These are phyloP conservation scores for Pseudodiploospora longispora DNA, from an alignment of 2,329 filamentous ascomycete genomes.

Conservation along the genomic window DNA sequence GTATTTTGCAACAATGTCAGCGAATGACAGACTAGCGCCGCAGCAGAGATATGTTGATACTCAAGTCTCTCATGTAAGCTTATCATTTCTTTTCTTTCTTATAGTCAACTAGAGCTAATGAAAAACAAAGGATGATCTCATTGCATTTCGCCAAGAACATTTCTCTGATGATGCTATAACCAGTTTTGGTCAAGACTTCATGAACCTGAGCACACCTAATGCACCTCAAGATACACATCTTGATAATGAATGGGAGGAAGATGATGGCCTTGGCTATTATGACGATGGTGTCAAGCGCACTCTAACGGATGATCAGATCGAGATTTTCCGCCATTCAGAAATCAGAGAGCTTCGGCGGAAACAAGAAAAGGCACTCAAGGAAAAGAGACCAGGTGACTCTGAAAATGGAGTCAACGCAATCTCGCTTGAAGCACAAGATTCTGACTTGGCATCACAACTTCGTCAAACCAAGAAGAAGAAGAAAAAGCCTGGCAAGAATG, in stretches of 20 bases:
- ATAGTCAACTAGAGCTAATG: neutral
- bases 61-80: slow-evolving; percentile 19
- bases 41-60: slow-evolving; percentile 12
- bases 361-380: slow-evolving; percentile 23
- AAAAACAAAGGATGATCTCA: slow-evolving; percentile 47
- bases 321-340: slow-evolving; percentile 85
- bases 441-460: slow-evolving; percentile 9
- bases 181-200: slow-evolving; percentile 40
- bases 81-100: neutral
- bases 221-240: slow-evolving; percentile 16
- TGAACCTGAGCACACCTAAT: slow-evolving; percentile 24
- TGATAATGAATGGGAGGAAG: slow-evolving; percentile 38
- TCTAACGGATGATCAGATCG: slow-evolving; percentile 83
- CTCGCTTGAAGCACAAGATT: neutral
- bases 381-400: slow-evolving; percentile 2
- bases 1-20: slow-evolving; percentile 2
- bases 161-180: slow-evolving; percentile 42
- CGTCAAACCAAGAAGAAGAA: slow-evolving; percentile 27
- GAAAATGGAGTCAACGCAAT: slow-evolving; percentile 9
- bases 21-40: neutral
- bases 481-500: slow-evolving; percentile 29
- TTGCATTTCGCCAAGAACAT: slow-evolving; percentile 50
- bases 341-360: slow-evolving; percentile 61
- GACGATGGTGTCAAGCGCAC: slow-evolving; percentile 80
- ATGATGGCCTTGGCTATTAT: slow-evolving; percentile 75